Percentiles rank a stretch among this genome's conserved stretches.
These are phyloP conservation scores for Globisporangium mamillatum DNA, from an alignment of 352 stramenopile species.

Conservation along the genomic window DNA sequence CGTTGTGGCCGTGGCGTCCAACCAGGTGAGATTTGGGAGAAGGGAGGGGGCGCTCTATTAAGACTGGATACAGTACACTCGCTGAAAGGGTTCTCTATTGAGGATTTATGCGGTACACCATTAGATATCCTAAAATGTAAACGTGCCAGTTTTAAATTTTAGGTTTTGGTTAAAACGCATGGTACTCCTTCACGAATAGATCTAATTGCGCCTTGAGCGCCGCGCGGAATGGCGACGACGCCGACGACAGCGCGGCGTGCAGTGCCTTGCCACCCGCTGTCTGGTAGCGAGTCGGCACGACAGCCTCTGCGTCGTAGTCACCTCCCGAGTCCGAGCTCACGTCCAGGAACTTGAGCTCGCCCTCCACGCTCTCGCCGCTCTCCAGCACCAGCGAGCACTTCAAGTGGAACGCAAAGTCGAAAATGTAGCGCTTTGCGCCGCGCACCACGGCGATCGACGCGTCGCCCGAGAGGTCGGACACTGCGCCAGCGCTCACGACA, in stretches of 20 bases:
- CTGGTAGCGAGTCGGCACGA: conserved; percentile 69
- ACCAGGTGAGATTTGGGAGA: background rate
- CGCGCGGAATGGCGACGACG: conserved; percentile 55
- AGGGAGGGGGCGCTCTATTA: background rate
- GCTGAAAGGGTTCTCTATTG: conserved; percentile 3
- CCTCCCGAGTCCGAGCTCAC: conserved; percentile 74
- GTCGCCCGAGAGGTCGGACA: conserved; percentile 89
- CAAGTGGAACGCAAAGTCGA: conserved; percentile 74
- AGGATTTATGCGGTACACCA: background rate
- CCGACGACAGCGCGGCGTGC: conserved; percentile 52
- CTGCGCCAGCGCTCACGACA: conserved; percentile 51
- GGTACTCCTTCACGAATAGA: conserved; percentile 72
- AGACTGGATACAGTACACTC: background rate
- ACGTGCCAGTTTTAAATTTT: conserved; percentile 1
- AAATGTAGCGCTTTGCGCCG: conserved; percentile 93
- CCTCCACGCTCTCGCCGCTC: conserved; percentile 26
- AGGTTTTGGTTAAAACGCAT: conserved; percentile 49
- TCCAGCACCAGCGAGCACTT: conserved; percentile 35
- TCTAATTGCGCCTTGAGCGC: conserved; percentile 49
- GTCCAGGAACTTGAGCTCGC: conserved; percentile 78
- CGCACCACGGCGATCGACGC: conserved; percentile 90
- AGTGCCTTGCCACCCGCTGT: conserved; percentile 65
- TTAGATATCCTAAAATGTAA: background rate
- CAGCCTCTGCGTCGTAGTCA: conserved; percentile 70
- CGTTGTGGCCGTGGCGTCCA: background rate